Conservation (phyloP, 352 stramenopile species). For the Globisporangium camurandrum region DNA sequence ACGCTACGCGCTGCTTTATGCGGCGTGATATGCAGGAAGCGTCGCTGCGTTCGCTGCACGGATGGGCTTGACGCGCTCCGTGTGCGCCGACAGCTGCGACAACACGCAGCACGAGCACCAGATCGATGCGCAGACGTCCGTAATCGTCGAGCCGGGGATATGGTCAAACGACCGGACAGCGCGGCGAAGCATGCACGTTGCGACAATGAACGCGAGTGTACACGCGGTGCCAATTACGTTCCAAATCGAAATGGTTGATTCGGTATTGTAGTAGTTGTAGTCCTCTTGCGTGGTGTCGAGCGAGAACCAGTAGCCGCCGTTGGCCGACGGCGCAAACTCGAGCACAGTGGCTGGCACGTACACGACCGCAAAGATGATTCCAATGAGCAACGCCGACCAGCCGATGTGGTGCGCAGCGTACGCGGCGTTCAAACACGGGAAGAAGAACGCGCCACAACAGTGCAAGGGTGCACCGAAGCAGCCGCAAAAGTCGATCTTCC, state of each 20-base stretch:
- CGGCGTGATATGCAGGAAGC: background rate
- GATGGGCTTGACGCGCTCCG: conserved; percentile 4
- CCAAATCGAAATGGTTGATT: no score
- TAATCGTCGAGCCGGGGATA: conserved; percentile 8
- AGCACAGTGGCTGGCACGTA: no score
- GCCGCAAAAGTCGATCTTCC: conserved; percentile 16
- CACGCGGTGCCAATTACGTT: no score
- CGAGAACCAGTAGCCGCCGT: no score
- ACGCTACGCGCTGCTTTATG: no score
- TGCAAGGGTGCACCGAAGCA: conserved; percentile 18
- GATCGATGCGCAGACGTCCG: conserved; percentile 10
- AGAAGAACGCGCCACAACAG: conserved; percentile 17
- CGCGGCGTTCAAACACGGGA: conserved; percentile 17
- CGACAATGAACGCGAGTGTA: background rate
- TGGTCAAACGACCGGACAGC: background rate
- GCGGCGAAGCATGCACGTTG: background rate
- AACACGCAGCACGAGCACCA: conserved; percentile 20
- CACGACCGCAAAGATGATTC: conserved; percentile 2
- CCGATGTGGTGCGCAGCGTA: conserved; percentile 7
- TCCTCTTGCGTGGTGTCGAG: no score
- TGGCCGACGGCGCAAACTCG: no score
- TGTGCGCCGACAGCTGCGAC: conserved; percentile 20
- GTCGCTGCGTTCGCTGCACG: background rate
- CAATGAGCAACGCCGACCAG: conserved; percentile 6
- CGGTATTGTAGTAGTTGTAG: no score